These are phyloP conservation scores for Arthrobotrys megalospora DNA, from an alignment of 2,329 filamentous ascomycete genomes.

Conservation along the genomic window DNA sequence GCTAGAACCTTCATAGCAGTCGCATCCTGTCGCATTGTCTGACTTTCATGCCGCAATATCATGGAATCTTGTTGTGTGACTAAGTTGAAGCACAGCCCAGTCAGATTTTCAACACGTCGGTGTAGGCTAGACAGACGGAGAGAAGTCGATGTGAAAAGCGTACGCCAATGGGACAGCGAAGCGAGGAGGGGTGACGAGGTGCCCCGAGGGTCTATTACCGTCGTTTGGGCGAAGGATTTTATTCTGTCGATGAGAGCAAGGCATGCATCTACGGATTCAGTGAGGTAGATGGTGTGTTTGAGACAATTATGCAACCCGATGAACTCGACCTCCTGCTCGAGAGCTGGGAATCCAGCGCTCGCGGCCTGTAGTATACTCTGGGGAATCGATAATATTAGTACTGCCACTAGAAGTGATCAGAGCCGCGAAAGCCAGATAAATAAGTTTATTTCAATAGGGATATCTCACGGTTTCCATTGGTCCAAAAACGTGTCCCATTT, in stretches of 20 bases:
- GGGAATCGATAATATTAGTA: too few relatives aligned
- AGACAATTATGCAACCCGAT: too few relatives aligned
- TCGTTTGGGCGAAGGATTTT: not conserved
- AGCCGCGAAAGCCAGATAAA: too few relatives aligned
- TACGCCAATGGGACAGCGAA: conserved; percentile 65
- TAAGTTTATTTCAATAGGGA: too few relatives aligned
- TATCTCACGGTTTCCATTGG: too few relatives aligned
- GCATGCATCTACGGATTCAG: conserved; percentile 7
- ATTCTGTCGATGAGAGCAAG: conserved; percentile 52
- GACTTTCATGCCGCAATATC: conserved; percentile 63
- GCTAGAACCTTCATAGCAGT: conserved; percentile 67
- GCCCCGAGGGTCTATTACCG: too few relatives aligned
- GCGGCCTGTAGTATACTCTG: too few relatives aligned
- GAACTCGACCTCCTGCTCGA: too few relatives aligned
- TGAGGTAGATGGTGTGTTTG: too few relatives aligned
- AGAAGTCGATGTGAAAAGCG: conserved; percentile 66
- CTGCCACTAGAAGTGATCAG: too few relatives aligned
- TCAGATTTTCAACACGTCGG: conserved; percentile 66
- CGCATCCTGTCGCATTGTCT: conserved; percentile 64
- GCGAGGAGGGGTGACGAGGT: conserved; percentile 64
- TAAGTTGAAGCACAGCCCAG: conserved; percentile 67
- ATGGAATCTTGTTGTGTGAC: conserved; percentile 67
- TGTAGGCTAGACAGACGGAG: conserved; percentile 66
- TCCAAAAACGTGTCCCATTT: too few relatives aligned
- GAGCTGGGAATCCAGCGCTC: too few relatives aligned